phyloP scores from a whole-genome alignment of 2,329 filamentous ascomycete genomes.

The Ophiostoma himal-ulmi region DNA sequence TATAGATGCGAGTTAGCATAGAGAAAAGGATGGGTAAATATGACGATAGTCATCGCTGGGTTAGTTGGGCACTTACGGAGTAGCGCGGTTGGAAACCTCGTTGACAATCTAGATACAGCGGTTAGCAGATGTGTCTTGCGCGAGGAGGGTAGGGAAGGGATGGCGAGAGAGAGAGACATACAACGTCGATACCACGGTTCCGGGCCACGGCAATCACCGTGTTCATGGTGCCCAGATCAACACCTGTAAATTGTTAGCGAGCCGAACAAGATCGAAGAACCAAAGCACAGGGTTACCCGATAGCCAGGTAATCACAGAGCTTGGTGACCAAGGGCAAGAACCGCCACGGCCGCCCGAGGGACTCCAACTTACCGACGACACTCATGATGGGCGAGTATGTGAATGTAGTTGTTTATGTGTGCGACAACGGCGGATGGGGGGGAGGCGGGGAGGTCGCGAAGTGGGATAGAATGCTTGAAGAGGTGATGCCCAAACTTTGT shows the following conservation, averaged over 20 bases:
- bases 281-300: too few species aligned
- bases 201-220: conserved; percentile 95
- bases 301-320: neutral
- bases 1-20: conserved; percentile 4
- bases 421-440: neutral
- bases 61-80: conserved; percentile 65
- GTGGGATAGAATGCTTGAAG: neutral
- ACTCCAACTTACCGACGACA: conserved; percentile 26
- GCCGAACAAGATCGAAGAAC: neutral
- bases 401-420: conserved; percentile 14
- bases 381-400: conserved; percentile 26
- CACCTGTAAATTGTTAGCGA: conserved; percentile 46
- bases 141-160: conserved; percentile 11
- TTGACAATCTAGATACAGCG: conserved; percentile 73
- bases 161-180: conserved; percentile 49
- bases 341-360: neutral
- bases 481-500: neutral
- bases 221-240: conserved; percentile 95
- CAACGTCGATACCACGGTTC: conserved; percentile 98
- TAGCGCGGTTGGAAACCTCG: conserved; percentile 97
- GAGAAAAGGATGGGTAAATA: neutral
- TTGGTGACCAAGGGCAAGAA: neutral
- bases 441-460: neutral
- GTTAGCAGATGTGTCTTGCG: conserved; percentile 21
- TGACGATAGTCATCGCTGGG: neutral